Evolutionary conservation across 2,329 filamentous ascomycete species (phyloP), one percentile per base, ranked within the genome.

Genomic region (Diplodia corticola): DNA sequence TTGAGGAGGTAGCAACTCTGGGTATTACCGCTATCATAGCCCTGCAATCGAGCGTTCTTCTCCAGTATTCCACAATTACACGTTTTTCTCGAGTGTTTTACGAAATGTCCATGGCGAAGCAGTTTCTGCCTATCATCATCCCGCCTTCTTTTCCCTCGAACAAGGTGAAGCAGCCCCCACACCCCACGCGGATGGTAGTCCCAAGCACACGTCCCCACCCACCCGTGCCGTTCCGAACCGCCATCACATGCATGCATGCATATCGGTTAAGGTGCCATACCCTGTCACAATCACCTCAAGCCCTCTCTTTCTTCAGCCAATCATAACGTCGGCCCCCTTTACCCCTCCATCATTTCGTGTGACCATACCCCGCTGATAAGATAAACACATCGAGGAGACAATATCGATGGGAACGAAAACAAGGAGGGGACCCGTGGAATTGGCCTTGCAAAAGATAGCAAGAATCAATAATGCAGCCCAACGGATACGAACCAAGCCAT

Each of bases 161-260:
- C 37, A 44, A n/a, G 40, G 4, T 10, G 26, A 48, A 2, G 12
- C 33, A 3, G 13, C 35, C 53, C 33, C 40, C 24, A 60, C 57
- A 13, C 44, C 24, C 22, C 44, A 49, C 26, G 15, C 37, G 6
- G 51, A 55, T 22, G 51, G 20, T 55, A 10, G 30, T 10, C 30
- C 30, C 20, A 22, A n/a, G n/a, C 7, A 15, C 28, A 44, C 35
- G n/a, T 9, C 26, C 3, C 26, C 15, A 13, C 24, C 57, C 40
- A 22, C 57, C 57, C 57, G 57, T 49, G 17, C 40, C 57, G 57
- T 61, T 33, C 57, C 57, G 57, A 35, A n/a, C 55, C 57, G 28
- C n/a, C 57, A 60, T 61, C 57, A 61, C 57, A 49, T 49, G 57
- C 57, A 61, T 57, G 53, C 33, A 35, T 44, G 40, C 40, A 44